Evolutionary conservation across 805 yeast genomes (phyloP).

Genomic region (Cyberlindnera meyerae): DNA sequence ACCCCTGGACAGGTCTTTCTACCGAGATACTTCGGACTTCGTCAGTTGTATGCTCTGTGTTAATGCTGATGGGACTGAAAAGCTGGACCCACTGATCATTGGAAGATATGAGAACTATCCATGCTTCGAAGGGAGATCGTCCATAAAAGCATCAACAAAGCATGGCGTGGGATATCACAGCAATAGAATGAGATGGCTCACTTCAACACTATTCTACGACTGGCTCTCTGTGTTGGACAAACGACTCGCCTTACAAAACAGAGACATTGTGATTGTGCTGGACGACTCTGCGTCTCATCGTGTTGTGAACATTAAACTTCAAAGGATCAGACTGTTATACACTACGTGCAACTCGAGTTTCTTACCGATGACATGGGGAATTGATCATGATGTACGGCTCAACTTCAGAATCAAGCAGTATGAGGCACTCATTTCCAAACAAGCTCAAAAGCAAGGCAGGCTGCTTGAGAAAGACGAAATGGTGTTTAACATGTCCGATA

Average conservation of each 20-base stretch:
- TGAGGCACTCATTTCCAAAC: conserved; percentile 29
- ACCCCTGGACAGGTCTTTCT: conserved; percentile 55
- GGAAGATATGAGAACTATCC: conserved; percentile 50
- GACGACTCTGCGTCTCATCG: conserved; percentile 64
- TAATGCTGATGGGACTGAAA: conserved; percentile 60
- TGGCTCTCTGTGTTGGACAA: conserved; percentile 59
- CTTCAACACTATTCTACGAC: conserved; percentile 57
- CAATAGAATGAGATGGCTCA: conserved; percentile 58
- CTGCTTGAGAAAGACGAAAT: conserved; percentile 33
- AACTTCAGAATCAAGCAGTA: conserved; percentile 56
- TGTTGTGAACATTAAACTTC: conserved; percentile 46
- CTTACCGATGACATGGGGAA: conserved; percentile 61
- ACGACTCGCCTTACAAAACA: conserved; percentile 40
- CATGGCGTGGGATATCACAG: conserved; percentile 53
- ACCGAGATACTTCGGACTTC: conserved; percentile 36
- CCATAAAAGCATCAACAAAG: conserved; percentile 43
- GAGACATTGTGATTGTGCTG: conserved; percentile 50
- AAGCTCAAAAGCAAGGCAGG: conserved; percentile 15
- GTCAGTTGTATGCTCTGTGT: conserved; percentile 57
- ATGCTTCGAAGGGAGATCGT: conserved; percentile 35
- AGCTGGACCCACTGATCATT: conserved; percentile 53
- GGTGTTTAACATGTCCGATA: conserved; percentile 47
- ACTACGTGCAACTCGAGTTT: conserved; percentile 38
- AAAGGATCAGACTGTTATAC: conserved; percentile 36
- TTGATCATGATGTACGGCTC: conserved; percentile 55